phyloP scores from a whole-genome alignment of 2,329 filamentous ascomycete genomes.

The Xylariaceae sp. region DNA sequence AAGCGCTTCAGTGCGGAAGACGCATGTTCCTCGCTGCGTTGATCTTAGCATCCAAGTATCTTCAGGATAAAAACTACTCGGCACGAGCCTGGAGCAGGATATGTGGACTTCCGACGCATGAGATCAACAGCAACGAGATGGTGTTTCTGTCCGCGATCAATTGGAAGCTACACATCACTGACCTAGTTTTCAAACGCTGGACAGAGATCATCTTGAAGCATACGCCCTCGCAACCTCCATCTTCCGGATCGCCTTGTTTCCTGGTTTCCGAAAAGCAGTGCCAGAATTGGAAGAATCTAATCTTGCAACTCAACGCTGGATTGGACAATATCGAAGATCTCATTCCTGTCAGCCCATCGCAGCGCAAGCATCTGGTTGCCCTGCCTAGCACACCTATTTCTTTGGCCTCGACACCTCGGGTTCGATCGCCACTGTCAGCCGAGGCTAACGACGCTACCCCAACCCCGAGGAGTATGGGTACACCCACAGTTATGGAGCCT shows the following conservation, averaged over 20 bases:
- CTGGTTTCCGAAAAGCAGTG: conserved; percentile 44
- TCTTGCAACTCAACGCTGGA: conserved; percentile 55
- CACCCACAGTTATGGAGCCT: conserved; percentile 52
- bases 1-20: conserved; percentile 89
- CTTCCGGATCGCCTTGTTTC: conserved; percentile 47
- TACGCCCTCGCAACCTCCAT: conserved; percentile 63
- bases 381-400: conserved; percentile 41
- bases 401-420: conserved; percentile 43
- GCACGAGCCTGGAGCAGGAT: conserved; percentile 99
- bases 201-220: conserved; percentile 87
- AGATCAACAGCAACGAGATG: conserved; percentile 97
- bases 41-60: conserved; percentile 94
- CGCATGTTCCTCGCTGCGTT: conserved; percentile 96
- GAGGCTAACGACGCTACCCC: conserved; percentile 41
- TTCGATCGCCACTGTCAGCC: conserved; percentile 30
- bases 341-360: conserved; percentile 35
- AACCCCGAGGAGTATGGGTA: conserved; percentile 39
- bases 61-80: conserved; percentile 97
- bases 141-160: conserved; percentile 85
- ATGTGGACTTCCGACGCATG: conserved; percentile 85
- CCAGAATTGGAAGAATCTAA: conserved; percentile 57
- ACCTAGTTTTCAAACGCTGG: conserved; percentile 87
- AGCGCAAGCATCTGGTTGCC: conserved; percentile 34
- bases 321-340: conserved; percentile 58
- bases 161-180: conserved; percentile 93